Percentiles rank a stretch among this genome's conserved stretches.
Conservation (phyloP, 805 yeast genomes). For the Citeromyces matritensis region DNA sequence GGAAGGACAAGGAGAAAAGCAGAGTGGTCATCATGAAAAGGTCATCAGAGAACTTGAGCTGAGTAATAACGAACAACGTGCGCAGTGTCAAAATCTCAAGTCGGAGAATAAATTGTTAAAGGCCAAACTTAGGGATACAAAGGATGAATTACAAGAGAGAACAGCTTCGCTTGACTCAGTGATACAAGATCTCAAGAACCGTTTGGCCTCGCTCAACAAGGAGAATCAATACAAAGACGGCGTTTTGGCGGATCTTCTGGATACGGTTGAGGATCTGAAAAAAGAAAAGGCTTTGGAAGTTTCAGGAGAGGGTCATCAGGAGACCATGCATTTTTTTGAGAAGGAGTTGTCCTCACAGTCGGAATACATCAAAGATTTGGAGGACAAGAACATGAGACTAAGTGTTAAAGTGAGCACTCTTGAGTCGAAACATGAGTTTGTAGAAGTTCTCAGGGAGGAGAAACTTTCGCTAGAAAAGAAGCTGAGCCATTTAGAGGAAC, state of each 20-base stretch:
- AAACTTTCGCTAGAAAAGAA: constrained; percentile 24
- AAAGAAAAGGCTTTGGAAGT: neutral
- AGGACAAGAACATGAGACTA: constrained; percentile 35
- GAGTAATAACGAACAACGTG: neutral
- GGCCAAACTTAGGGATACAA: neutral
- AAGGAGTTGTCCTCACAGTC: constrained; percentile 20
- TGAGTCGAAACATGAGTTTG: constrained; percentile 26
- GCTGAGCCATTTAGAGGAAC: constrained; percentile 18
- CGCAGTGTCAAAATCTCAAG: too few relatives aligned
- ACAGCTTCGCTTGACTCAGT: neutral
- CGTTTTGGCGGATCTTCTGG: neutral
- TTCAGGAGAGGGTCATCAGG: neutral
- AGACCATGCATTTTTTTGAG: neutral
- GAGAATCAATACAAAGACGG: neutral
- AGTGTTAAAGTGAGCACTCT: constrained; percentile 33
- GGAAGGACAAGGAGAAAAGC: neutral
- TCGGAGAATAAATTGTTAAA: neutral
- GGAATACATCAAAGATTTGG: constrained; percentile 27
- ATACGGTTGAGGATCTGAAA: neutral
- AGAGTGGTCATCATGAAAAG: neutral
- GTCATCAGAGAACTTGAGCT: neutral
- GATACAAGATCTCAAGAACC: neutral
- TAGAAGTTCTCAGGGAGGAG: constrained; percentile 42
- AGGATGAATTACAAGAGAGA: neutral
- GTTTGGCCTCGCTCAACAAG: neutral